Percentiles rank a stretch among this genome's conserved stretches.
These are phyloP conservation scores for Harrya chromipes DNA, from an alignment of 768 basidiomycete species.

Conservation along the genomic window DNA sequence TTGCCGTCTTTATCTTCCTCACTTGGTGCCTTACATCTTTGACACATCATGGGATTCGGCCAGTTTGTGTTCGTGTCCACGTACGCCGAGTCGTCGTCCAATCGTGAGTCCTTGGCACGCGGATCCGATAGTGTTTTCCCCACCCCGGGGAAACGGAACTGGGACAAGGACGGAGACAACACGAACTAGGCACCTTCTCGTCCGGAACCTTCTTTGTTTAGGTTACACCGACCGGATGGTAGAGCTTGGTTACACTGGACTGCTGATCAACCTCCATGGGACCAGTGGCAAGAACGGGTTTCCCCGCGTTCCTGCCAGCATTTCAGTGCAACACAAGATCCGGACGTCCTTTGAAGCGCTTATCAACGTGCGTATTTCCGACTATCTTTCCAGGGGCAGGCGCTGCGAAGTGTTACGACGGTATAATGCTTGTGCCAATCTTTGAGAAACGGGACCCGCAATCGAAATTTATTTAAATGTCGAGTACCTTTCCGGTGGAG, in stretches of 20 bases:
- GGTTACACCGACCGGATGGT: not conserved
- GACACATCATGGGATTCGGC: conserved; percentile 2
- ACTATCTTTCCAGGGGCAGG: conserved; percentile 19
- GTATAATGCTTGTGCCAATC: conserved; percentile 4
- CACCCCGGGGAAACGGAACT: conserved; percentile 21
- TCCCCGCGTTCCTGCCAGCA: not conserved
- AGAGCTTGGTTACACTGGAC: not conserved
- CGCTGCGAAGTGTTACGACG: conserved; percentile 13
- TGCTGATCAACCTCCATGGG: conserved; percentile 14
- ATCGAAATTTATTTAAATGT: not conserved
- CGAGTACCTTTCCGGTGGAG: conserved; percentile 8
- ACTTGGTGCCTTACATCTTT: not conserved
- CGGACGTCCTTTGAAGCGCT: conserved; percentile 33
- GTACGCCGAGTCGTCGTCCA: not conserved
- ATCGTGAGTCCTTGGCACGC: not conserved
- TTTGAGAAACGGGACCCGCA: not conserved
- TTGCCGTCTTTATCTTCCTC: not conserved
- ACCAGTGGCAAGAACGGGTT: conserved; percentile 20
- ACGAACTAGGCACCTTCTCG: conserved; percentile 34
- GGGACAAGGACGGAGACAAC: conserved; percentile 16
- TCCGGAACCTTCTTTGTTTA: conserved; percentile 3
- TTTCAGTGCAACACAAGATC: conserved; percentile 32
- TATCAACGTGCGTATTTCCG: conserved; percentile 11
- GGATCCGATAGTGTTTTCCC: conserved; percentile 2
- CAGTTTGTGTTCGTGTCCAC: not conserved